Evolutionary conservation across 1,284 basidiomycete genomes (phyloP).

Genomic region (Microbotryum intermedium): DNA sequence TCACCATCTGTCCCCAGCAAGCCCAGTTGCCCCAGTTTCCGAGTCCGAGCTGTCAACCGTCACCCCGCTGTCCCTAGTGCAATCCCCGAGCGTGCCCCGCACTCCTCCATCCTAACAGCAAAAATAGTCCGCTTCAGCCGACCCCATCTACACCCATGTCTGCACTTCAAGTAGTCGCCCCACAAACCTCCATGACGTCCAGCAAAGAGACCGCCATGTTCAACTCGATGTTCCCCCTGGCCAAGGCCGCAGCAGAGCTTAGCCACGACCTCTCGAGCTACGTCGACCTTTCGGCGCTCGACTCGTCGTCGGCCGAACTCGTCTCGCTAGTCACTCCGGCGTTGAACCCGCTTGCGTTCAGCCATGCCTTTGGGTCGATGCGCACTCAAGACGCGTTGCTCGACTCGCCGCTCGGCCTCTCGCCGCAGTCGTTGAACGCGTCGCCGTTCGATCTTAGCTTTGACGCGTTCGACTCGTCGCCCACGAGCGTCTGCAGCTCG

Average conservation of each 20-base stretch:
- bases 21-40: too few relatives aligned
- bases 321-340: neutral
- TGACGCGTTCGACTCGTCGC: neutral
- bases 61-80: neutral
- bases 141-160: neutral
- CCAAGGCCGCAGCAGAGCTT: constrained; percentile 8
- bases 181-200: constrained; percentile 2
- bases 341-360: neutral
- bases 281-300: constrained; percentile 24
- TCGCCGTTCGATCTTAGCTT: constrained; percentile 19
- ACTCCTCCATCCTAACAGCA: neutral
- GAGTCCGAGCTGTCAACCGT: neutral
- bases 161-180: neutral
- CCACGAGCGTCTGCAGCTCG: neutral
- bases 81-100: neutral
- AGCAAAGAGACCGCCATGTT: constrained; percentile 8
- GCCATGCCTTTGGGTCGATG: constrained; percentile 5
- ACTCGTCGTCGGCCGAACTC: neutral
- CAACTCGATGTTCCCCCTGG: neutral
- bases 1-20: neutral
- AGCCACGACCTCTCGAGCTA: constrained; percentile 19
- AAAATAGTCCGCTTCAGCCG: neutral
- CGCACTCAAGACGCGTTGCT: constrained; percentile 25
- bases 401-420: constrained; percentile 28
- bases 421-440: constrained; percentile 14